phyloP scores from a whole-genome alignment of 306 rosid species.

The Rubus idaeus region DNA sequence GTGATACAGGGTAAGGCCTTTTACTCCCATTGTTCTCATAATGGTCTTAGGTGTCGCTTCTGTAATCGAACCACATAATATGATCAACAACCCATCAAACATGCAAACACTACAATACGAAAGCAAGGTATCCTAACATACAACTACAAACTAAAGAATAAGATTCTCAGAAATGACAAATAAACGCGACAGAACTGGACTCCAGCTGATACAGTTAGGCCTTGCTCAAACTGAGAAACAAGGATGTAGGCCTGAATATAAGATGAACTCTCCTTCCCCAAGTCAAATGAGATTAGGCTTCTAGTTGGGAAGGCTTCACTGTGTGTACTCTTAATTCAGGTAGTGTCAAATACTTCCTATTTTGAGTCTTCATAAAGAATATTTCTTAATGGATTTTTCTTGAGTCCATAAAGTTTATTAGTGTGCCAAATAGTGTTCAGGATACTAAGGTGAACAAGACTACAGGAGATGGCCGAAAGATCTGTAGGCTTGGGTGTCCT shows the following conservation, averaged over 20 bases:
- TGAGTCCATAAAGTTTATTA: not conserved
- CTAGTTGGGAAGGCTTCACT: not conserved
- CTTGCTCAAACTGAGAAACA: slow-evolving; percentile 5
- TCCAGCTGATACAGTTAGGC: not conserved
- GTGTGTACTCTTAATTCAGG: not conserved
- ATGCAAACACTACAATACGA: not conserved
- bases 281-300: not conserved
- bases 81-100: slow-evolving; percentile 2
- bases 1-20: slow-evolving; percentile 67
- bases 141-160: not conserved
- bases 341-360: not conserved
- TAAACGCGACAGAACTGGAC: slow-evolving; percentile 2
- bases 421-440: not conserved
- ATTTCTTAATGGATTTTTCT: not conserved
- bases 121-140: slow-evolving; percentile 1
- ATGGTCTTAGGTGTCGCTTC: slow-evolving; percentile 65
- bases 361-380: not conserved
- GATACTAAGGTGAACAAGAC: not conserved
- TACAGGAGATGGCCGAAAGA: not conserved
- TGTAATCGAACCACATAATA: slow-evolving; percentile 29
- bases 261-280: not conserved
- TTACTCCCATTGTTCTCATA: slow-evolving; percentile 66
- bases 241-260: slow-evolving; percentile 9
- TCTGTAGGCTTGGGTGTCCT: not conserved
- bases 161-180: not conserved